Evolutionary conservation across 495 filamentous ascomycete genomes (phyloP).

Genomic region (Trichoderma erinaceum): DNA sequence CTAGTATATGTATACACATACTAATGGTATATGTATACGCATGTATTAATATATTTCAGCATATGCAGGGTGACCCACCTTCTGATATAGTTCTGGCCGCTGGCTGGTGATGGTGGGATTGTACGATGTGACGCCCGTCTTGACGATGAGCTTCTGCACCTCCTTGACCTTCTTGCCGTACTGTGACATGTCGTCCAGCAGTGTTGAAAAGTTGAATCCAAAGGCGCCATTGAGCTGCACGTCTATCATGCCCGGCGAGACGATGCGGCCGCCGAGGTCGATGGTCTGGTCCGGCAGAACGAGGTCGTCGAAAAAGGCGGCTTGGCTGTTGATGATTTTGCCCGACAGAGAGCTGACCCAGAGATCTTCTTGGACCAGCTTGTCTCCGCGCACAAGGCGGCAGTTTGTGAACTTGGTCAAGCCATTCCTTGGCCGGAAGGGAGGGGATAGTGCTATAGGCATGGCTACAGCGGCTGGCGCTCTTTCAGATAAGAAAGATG

Average conservation of each 20-base stretch:
- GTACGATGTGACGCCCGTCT: slow-evolving; percentile 79
- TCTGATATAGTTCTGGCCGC: slow-evolving; percentile 60
- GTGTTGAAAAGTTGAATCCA: slow-evolving; percentile 76
- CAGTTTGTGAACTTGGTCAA: slow-evolving; percentile 85
- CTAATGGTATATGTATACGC: not conserved
- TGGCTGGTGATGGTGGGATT: slow-evolving; percentile 73
- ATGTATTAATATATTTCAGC: not conserved
- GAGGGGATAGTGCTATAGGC: slow-evolving; percentile 14
- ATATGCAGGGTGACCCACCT: slow-evolving; percentile 27
- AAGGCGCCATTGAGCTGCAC: slow-evolving; percentile 81
- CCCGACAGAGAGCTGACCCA: slow-evolving; percentile 72
- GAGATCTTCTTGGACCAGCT: slow-evolving; percentile 63
- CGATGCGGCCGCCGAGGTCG: slow-evolving; percentile 69
- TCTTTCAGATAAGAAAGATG: no score
- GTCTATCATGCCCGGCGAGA: slow-evolving; percentile 78
- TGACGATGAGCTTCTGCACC: slow-evolving; percentile 61
- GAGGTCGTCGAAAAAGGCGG: slow-evolving; percentile 66
- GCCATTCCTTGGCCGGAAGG: slow-evolving; percentile 28
- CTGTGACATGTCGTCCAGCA: slow-evolving; percentile 55
- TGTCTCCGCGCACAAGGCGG: slow-evolving; percentile 55
- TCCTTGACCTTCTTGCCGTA: slow-evolving; percentile 61
- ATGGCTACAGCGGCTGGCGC: not conserved
- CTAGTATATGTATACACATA: not conserved
- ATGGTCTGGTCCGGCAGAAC: slow-evolving; percentile 53
- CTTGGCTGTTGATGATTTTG: slow-evolving; percentile 68